Evolutionary conservation across 768 basidiomycete genomes (phyloP).

Genomic region (Suillus variegatus): DNA sequence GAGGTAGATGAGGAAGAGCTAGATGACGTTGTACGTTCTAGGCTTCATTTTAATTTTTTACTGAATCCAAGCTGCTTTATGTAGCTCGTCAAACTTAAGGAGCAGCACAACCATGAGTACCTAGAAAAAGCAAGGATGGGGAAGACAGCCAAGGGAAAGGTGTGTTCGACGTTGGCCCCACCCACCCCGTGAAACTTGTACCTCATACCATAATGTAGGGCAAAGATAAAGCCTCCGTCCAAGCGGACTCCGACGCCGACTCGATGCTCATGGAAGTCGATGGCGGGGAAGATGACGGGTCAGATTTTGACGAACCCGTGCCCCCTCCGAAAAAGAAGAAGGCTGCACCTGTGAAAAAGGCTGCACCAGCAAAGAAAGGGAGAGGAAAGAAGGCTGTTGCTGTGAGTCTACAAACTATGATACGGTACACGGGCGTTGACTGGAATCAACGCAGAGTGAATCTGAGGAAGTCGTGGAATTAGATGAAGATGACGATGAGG

Average conservation of each 20-base stretch:
- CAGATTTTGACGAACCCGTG: constrained; percentile 44
- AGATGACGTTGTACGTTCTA: constrained; percentile 62
- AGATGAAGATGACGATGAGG: constrained; percentile 54
- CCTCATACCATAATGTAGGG: constrained; percentile 32
- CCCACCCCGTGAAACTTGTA: neutral
- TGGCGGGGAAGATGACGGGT: constrained; percentile 49
- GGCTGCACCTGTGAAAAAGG: constrained; percentile 33
- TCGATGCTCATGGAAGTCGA: constrained; percentile 83
- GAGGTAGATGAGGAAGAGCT: constrained; percentile 74
- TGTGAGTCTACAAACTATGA: constrained; percentile 18
- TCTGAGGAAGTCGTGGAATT: constrained; percentile 56
- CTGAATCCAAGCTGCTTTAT: neutral
- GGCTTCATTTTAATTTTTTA: constrained; percentile 5
- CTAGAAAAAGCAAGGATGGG: constrained; percentile 44
- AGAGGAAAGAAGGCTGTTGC: constrained; percentile 54
- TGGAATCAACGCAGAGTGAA: constrained; percentile 34
- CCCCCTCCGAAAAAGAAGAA: constrained; percentile 48
- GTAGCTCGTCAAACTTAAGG: constrained; percentile 71
- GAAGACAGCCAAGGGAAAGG: constrained; percentile 47
- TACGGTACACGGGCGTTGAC: constrained; percentile 8
- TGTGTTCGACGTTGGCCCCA: constrained; percentile 17
- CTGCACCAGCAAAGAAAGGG: constrained; percentile 42
- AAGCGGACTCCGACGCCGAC: constrained; percentile 60
- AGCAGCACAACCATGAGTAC: constrained; percentile 67
- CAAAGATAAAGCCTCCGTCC: constrained; percentile 50